A percentile compares a stretch with the other conserved stretches of the same genome.
Evolutionary conservation across 148 eudicot genomes (phyloP).

Genomic region (Fallopia convolvulus): DNA sequence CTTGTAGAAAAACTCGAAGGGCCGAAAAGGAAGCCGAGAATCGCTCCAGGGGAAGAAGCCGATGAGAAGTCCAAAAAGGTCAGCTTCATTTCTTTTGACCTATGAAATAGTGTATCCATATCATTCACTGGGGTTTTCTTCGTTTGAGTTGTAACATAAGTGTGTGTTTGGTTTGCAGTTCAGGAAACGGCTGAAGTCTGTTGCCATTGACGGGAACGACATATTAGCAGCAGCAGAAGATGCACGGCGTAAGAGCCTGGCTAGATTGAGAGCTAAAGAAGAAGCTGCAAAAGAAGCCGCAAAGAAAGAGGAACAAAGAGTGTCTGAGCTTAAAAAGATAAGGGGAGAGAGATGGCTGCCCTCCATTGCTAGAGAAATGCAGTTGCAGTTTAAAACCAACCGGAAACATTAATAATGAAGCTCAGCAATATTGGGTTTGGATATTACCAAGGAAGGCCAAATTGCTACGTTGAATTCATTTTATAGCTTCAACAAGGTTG

Average conservation of each 20-base stretch:
- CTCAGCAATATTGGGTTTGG: too few species aligned
- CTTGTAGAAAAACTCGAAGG: conserved; percentile 50
- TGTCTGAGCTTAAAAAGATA: conserved; percentile 51
- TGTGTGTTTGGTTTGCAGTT: conserved; percentile 40
- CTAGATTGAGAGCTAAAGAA: conserved; percentile 54
- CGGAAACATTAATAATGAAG: background rate
- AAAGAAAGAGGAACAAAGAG: conserved; percentile 75
- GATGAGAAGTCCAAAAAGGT: conserved; percentile 87
- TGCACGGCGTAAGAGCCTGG: conserved; percentile 41
- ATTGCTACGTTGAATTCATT: too few species aligned
- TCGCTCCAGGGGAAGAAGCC: conserved; percentile 52
- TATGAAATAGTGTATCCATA: background rate
- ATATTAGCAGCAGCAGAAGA: conserved; percentile 45
- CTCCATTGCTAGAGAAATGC: conserved; percentile 57
- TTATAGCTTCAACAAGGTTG: too few species aligned
- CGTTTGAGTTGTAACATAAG: background rate
- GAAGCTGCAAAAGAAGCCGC: conserved; percentile 67
- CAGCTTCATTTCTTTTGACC: background rate
- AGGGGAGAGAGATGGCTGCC: conserved; percentile 87
- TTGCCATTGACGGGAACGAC: conserved; percentile 62
- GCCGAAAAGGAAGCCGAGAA: conserved; percentile 70
- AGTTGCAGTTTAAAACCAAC: conserved; percentile 9
- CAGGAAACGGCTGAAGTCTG: conserved; percentile 43
- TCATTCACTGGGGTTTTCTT: too few species aligned
- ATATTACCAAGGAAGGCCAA: too few species aligned